phyloP scores from a whole-genome alignment of 1,139 yeast genomes.

The Taiozyma sp. region DNA sequence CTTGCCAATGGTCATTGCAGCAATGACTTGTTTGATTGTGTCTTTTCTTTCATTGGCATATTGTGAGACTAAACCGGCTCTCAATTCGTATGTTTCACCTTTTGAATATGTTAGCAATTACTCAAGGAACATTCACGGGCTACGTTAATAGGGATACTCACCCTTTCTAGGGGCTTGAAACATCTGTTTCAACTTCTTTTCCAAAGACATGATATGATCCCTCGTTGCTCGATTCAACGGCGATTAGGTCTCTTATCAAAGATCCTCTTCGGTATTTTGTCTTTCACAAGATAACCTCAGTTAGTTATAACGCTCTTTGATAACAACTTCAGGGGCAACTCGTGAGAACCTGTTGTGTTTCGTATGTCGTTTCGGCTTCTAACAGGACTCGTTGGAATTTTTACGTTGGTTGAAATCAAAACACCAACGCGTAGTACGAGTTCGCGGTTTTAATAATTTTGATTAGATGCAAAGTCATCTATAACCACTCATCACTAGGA shows the following conservation, averaged over 20 bases:
- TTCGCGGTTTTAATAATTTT: not conserved
- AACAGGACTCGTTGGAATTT: not conserved
- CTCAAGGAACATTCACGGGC: not conserved
- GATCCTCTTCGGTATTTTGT: not conserved
- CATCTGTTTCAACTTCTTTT: slow-evolving; percentile 46
- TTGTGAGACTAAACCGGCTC: slow-evolving; percentile 89
- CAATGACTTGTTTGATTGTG: slow-evolving; percentile 94
- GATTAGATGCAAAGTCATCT: too few relatives aligned
- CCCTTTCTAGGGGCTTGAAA: slow-evolving; percentile 63
- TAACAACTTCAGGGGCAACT: not conserved
- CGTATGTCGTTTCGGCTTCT: not conserved
- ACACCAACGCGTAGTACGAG: not conserved
- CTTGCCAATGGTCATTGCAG: slow-evolving; percentile 99
- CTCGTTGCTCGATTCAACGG: not conserved
- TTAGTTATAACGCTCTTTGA: not conserved
- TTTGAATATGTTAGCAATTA: slow-evolving; percentile 43
- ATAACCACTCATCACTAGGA: too few relatives aligned
- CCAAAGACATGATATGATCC: slow-evolving; percentile 32
- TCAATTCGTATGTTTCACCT: slow-evolving; percentile 85
- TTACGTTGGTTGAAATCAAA: not conserved
- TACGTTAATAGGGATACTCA: not conserved
- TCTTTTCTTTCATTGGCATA: slow-evolving; percentile 93
- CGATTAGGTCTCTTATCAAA: too few relatives aligned
- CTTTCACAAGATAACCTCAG: not conserved
- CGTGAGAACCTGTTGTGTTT: not conserved